These are phyloP conservation scores for Calvatia gigantea DNA, from an alignment of 768 basidiomycete species.

Conservation along the genomic window DNA sequence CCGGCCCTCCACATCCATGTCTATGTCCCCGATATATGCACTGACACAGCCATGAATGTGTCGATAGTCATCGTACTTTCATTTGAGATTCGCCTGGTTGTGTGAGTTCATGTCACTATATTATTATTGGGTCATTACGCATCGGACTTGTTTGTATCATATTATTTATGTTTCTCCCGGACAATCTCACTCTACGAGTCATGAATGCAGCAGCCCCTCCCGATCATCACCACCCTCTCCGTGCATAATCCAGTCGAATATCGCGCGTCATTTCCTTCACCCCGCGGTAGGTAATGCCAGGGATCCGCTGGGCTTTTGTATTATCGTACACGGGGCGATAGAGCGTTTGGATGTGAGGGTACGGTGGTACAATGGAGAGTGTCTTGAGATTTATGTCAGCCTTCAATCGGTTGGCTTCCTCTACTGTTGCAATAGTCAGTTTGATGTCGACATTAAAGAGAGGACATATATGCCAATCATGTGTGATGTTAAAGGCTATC, in stretches of 20 bases:
- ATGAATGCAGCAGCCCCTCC: background rate
- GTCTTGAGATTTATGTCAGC: background rate
- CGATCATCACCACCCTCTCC: background rate
- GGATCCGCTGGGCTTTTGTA: background rate
- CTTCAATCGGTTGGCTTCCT: constrained; percentile 4
- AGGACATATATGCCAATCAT: constrained; percentile 2
- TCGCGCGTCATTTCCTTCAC: background rate
- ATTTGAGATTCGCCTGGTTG: too few relatives aligned
- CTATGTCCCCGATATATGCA: background rate
- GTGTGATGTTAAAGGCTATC: background rate
- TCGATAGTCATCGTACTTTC: background rate
- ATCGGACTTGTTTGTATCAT: too few relatives aligned
- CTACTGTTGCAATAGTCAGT: background rate
- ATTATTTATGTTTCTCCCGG: background rate
- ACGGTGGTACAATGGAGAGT: constrained; percentile 3
- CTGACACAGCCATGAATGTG: background rate
- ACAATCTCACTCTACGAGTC: background rate
- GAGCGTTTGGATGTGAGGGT: constrained; percentile 1
- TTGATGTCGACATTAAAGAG: background rate
- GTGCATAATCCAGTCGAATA: background rate
- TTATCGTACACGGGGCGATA: background rate
- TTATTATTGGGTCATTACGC: too few relatives aligned
- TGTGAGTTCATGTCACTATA: too few relatives aligned
- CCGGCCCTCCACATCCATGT: background rate
- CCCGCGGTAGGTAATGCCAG: background rate